Evolutionary conservation across 306 rosid species (phyloP), one percentile per base, ranked within the genome.

Genomic region (Prunus kanzakura): DNA sequence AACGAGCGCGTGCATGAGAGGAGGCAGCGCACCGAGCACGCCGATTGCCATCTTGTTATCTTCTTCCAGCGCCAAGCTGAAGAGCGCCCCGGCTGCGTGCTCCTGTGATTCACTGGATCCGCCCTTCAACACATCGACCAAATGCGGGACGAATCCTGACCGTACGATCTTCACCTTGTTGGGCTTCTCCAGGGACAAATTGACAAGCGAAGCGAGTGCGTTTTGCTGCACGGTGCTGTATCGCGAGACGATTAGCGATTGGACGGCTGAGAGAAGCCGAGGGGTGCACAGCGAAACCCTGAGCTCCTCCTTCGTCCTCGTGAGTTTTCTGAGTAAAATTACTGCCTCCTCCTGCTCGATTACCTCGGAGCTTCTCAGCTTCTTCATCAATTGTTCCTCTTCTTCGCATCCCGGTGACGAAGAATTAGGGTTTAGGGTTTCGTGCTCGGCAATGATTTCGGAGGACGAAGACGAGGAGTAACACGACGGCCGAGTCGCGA

Each of bases 11-110:
- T 96, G 89, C 96, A 96, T 84, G 1, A 96, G 66, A 0, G 96
- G 97, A 71, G 91, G 88, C 66, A 96, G 55, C 67, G 97, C 93
- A 71, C 97, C 96, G 63, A 96, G 91, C 14, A 85, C 93, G 0
- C 97, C 98, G 8, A 96, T 92, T 0, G 99, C 99, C 96, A 92
- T 91, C 69, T 91, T 91, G 86, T 92, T 96, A 2, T 91, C 98
- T 50, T 96, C 98, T 13, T 91, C 85, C 30, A 92, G 32, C 0
- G 98, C 96, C 35, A 96, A 73, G 72, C 99, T 96, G 80, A 96
- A 96, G 3, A 96, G 83, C 8, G 96, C 97, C 8, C 99, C 99
- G 18, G 96, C 98, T n/a, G 97, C 96, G 83, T 92, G 98, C 50
- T 96, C 99, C 86, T 92, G 97, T 61, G 97, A 57, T 56, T 96